Evolutionary conservation across 306 rosid species (phyloP).

Genomic region (Echinosophora koreensis): DNA sequence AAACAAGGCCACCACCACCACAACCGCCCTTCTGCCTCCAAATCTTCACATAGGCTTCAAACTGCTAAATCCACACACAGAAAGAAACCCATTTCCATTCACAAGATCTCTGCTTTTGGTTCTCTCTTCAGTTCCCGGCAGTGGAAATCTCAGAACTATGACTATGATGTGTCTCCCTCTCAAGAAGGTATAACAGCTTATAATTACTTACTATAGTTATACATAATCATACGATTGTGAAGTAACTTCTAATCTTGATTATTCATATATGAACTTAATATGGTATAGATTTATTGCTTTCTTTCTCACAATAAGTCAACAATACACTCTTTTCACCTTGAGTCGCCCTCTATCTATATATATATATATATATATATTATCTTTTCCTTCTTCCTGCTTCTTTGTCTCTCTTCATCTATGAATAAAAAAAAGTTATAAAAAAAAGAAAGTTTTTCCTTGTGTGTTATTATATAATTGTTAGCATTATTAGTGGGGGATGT

Average conservation of each 20-base stretch:
- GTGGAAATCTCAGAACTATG: constrained; percentile 61
- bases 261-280: no score
- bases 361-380: no score
- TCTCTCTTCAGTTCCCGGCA: constrained; percentile 75
- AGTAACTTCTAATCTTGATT: no score
- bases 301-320: no score
- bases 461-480: constrained; percentile 17
- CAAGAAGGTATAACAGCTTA: constrained; percentile 73
- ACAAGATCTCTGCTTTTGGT: constrained; percentile 89
- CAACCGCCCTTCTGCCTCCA: constrained; percentile 47
- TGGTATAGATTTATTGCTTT: no score
- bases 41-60: constrained; percentile 47
- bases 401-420: neutral
- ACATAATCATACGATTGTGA: no score
- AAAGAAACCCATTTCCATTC: constrained; percentile 61
- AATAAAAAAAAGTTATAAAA: neutral
- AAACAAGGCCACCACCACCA: constrained; percentile 57
- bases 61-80: constrained; percentile 29
- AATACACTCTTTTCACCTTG: no score
- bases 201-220: no score
- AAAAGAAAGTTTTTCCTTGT: neutral
- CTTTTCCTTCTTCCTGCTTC: no score
- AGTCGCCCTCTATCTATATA: no score
- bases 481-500: neutral
- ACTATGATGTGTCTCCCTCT: constrained; percentile 71